A percentile compares a stretch with the other conserved stretches of the same genome.
Evolutionary conservation across 169 alveolate genomes (phyloP).

Genomic region (Theileria equi): DNA sequence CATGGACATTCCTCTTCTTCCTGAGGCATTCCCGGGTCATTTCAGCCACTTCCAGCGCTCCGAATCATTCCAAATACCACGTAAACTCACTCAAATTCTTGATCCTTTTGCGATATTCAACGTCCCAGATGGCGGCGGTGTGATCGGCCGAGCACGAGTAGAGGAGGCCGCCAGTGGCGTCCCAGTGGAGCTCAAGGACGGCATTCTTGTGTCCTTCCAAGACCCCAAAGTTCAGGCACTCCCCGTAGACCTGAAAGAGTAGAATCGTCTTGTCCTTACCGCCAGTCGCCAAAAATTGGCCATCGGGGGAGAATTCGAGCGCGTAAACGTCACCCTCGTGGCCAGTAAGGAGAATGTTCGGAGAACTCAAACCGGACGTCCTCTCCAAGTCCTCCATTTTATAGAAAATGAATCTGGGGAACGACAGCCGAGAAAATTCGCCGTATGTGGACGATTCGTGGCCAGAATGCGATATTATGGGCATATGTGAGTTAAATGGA

Average conservation of each 20-base stretch:
- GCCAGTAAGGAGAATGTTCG: slow-evolving; percentile 75
- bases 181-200: slow-evolving; percentile 81
- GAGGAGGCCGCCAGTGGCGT: slow-evolving; percentile 57
- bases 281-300: slow-evolving; percentile 78
- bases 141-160: slow-evolving; percentile 84
- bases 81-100: slow-evolving; percentile 67
- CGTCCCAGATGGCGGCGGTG: slow-evolving; percentile 81
- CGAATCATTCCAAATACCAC: too few species aligned
- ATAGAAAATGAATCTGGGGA: too few species aligned
- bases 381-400: slow-evolving; percentile 29
- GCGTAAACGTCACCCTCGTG: slow-evolving; percentile 81
- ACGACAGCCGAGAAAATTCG: too few species aligned
- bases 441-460: too few species aligned
- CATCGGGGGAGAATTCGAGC: slow-evolving; percentile 79
- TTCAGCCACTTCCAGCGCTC: too few species aligned
- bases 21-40: too few species aligned
- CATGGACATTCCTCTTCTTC: too few species aligned
- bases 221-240: slow-evolving; percentile 76
- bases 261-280: slow-evolving; percentile 74
- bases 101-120: slow-evolving; percentile 67
- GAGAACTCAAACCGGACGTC: slow-evolving; percentile 62
- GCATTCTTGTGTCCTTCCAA: slow-evolving; percentile 84
- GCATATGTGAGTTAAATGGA: too few species aligned
- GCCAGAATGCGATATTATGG: too few species aligned
- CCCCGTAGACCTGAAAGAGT: slow-evolving; percentile 79